Evolutionary conservation across 2,329 filamentous ascomycete genomes (phyloP).

Genomic region (Trichoderma lentiforme): DNA sequence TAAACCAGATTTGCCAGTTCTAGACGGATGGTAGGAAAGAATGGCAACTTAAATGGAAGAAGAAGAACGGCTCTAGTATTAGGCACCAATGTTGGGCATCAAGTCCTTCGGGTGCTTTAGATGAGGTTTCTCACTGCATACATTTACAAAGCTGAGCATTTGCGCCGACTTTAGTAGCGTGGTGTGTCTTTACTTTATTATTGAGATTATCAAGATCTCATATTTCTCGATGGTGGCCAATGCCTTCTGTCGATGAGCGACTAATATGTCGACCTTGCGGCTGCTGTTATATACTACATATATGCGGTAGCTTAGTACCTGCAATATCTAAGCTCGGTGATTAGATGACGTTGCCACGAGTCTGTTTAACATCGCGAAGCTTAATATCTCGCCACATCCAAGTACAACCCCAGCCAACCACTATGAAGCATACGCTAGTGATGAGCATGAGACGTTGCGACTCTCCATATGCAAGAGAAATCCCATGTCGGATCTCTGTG

Average conservation of each 20-base stretch:
- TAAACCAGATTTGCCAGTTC: no score
- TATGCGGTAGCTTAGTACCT: background rate
- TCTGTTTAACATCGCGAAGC: slow-evolving; percentile 44
- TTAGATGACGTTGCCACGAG: slow-evolving; percentile 39
- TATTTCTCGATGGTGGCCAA: no score
- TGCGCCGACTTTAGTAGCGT: background rate
- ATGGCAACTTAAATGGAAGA: background rate
- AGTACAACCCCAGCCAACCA: slow-evolving; percentile 33
- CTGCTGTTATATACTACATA: background rate
- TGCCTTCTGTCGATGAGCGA: background rate
- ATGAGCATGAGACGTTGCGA: slow-evolving; percentile 52
- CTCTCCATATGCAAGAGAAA: slow-evolving; percentile 58
- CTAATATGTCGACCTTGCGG: background rate
- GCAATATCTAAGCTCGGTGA: background rate
- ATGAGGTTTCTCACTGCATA: background rate
- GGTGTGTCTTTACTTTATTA: no score
- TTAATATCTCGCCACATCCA: slow-evolving; percentile 51
- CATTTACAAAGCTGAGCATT: background rate
- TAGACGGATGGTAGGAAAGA: no score
- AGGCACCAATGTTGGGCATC: background rate
- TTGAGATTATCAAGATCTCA: no score
- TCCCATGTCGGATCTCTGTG: slow-evolving; percentile 49
- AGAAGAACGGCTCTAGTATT: background rate
- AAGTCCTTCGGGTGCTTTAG: background rate
- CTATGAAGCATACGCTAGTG: slow-evolving; percentile 44